phyloP scores from a whole-genome alignment of 2,329 filamentous ascomycete genomes.

The Coleophoma eucalyptorum region DNA sequence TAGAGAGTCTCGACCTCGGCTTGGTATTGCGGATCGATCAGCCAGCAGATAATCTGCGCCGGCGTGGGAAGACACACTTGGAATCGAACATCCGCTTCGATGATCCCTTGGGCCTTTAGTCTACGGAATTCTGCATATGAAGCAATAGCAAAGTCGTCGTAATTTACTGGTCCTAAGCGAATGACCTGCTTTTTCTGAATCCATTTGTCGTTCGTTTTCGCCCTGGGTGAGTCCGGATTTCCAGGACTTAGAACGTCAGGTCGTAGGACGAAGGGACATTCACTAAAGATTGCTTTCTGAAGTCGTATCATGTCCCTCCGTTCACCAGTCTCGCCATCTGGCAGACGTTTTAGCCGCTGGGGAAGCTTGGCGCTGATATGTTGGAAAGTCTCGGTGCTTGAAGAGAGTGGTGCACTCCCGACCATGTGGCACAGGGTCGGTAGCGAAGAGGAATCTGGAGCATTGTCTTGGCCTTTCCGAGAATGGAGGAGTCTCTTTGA shows the following conservation, averaged over 20 bases:
- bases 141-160: conserved; percentile 23
- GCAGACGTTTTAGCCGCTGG: conserved; percentile 30
- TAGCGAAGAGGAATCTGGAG: not conserved
- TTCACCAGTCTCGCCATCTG: conserved; percentile 36
- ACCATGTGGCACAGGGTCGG: conserved; percentile 20
- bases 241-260: conserved; percentile 2
- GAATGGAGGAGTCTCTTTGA: too few species aligned
- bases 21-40: conserved; percentile 17
- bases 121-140: conserved; percentile 24
- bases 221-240: conserved; percentile 8
- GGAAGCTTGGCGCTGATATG: conserved; percentile 24
- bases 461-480: too few species aligned
- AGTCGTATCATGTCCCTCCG: conserved; percentile 29
- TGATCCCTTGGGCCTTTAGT: conserved; percentile 16
- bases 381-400: conserved; percentile 29
- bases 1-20: conserved; percentile 24
- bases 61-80: conserved; percentile 30
- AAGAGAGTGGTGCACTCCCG: conserved; percentile 31
- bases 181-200: not conserved
- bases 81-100: conserved; percentile 23
- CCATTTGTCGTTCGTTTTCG: not conserved
- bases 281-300: conserved; percentile 27
- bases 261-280: conserved; percentile 7
- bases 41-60: conserved; percentile 12
- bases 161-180: conserved; percentile 9